Evolutionary conservation across 106 monocot genomes (phyloP).

Genomic region (Dioscorea alata): DNA sequence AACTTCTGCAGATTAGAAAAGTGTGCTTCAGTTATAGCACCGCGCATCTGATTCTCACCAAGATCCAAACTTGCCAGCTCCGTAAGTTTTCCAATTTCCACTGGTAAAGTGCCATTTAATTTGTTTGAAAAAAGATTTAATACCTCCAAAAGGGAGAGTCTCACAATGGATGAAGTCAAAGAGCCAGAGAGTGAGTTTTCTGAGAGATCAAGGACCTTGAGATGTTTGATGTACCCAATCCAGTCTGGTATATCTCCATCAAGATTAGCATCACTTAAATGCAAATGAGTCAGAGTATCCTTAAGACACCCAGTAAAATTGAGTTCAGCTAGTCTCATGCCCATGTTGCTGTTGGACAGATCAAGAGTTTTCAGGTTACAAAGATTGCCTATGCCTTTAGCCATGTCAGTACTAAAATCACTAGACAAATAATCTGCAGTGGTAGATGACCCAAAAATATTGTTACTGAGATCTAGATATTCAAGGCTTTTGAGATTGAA

Average conservation of each 20-base stretch:
- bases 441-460: too few species aligned
- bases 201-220: not conserved
- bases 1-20: not conserved
- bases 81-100: not conserved
- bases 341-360: not conserved
- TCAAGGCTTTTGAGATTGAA: too few species aligned
- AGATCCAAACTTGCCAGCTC: constrained; percentile 2
- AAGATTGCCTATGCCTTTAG: not conserved
- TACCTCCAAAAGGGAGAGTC: not conserved
- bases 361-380: not conserved
- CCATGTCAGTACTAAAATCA: not conserved
- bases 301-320: not conserved
- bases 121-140: not conserved
- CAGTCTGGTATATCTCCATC: not conserved
- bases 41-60: not conserved
- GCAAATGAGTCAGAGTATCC: not conserved
- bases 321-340: not conserved
- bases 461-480: too few species aligned
- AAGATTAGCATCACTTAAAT: not conserved
- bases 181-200: not conserved
- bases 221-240: not conserved
- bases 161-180: not conserved
- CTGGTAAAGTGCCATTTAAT: constrained; percentile 5
- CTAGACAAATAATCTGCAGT: too few species aligned
- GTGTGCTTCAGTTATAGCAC: constrained; percentile 8